A percentile compares a stretch with the other conserved stretches of the same genome.
Evolutionary conservation across 208 protist species (phyloP).

Genomic region (Naegleria lovaniensis): DNA sequence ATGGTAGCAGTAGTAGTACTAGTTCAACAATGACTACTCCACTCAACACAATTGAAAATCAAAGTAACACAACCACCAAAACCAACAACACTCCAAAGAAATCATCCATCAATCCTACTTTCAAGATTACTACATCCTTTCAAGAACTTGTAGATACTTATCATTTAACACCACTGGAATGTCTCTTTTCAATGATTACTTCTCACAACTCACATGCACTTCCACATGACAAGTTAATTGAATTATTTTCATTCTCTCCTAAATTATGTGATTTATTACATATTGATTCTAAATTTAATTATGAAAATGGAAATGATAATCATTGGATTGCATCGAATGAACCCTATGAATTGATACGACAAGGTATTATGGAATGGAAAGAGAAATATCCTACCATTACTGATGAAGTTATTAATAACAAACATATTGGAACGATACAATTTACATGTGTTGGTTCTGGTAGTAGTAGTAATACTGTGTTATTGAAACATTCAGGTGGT

Average conservation of each 20-base stretch:
- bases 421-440: background rate
- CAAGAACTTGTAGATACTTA: background rate
- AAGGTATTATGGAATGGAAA: background rate
- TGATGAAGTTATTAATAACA: background rate
- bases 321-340: background rate
- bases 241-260: background rate
- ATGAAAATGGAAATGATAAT: background rate
- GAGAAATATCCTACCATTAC: background rate
- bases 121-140: background rate
- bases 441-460: background rate
- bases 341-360: background rate
- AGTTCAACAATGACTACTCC: too few species aligned
- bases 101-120: background rate
- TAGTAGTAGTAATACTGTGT: background rate
- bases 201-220: background rate
- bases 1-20: too few species aligned
- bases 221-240: background rate
- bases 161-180: background rate
- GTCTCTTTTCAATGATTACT: background rate
- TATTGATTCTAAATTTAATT: background rate
- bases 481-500: background rate
- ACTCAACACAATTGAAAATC: too few species aligned
- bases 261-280: background rate
- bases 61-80: background rate
- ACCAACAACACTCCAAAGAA: background rate